Evolutionary conservation across 2,329 filamentous ascomycete species (phyloP).

Genomic region (Colletotrichum acutatum): DNA sequence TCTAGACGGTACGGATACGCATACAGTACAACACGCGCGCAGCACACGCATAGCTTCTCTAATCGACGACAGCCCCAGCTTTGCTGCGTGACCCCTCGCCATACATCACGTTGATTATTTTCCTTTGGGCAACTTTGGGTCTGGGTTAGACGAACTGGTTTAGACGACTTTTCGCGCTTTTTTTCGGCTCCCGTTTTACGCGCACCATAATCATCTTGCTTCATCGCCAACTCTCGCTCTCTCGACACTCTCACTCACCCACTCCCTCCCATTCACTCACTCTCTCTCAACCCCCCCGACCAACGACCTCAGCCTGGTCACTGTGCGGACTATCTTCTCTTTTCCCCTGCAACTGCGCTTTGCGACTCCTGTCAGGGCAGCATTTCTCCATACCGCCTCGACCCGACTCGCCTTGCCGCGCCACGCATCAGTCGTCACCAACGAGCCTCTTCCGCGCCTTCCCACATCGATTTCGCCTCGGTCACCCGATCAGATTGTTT

Average conservation of each 20-base stretch:
- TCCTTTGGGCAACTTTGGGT: conserved; percentile 42
- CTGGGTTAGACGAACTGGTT: conserved; percentile 53
- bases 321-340: neutral
- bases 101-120: conserved; percentile 37
- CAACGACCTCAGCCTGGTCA: conserved; percentile 4
- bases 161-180: conserved; percentile 44
- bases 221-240: conserved; percentile 9
- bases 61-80: conserved; percentile 15
- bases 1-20: conserved; percentile 19
- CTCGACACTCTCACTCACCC: conserved; percentile 1
- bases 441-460: conserved; percentile 8
- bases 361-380: conserved; percentile 2
- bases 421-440: neutral
- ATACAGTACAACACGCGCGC: conserved; percentile 24
- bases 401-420: neutral
- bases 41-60: conserved; percentile 6
- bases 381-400: neutral
- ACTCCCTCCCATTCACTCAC: neutral
- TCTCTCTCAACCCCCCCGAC: neutral
- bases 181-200: conserved; percentile 30
- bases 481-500: neutral
- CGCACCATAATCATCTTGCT: conserved; percentile 35
- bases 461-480: conserved; percentile 8
- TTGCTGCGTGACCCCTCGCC: conserved; percentile 28
- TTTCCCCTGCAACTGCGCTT: neutral